These are phyloP conservation scores for Calonectria fujianensis DNA, from an alignment of 2,329 filamentous ascomycete species.

Conservation along the genomic window DNA sequence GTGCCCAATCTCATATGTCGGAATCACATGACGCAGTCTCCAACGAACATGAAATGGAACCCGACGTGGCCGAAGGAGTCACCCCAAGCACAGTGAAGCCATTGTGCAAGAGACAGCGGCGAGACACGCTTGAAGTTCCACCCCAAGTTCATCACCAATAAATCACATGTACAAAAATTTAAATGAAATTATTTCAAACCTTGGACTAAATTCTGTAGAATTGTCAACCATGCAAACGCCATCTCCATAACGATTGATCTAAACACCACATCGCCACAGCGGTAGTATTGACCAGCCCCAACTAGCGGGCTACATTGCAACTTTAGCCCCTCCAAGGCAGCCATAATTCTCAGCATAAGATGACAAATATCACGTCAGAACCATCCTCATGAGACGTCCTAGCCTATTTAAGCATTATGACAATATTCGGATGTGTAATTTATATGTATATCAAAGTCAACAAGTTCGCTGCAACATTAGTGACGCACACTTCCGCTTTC, in stretches of 20 bases:
- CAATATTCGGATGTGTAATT: background rate
- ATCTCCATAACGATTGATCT: background rate
- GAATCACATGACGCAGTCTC: background rate
- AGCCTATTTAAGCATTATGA: background rate
- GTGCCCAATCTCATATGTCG: background rate
- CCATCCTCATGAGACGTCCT: background rate
- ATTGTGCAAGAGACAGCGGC: background rate
- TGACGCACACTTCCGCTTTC: too few relatives aligned
- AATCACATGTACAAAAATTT: background rate
- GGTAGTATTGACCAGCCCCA: too few relatives aligned
- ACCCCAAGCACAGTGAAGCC: background rate
- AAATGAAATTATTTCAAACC: background rate
- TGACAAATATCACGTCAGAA: background rate
- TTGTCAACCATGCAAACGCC: background rate
- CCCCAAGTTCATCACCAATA: constrained; percentile 6
- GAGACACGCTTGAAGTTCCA: constrained; percentile 16
- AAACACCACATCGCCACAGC: background rate
- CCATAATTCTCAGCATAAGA: background rate
- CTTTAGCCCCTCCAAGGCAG: background rate
- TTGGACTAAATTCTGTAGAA: background rate
- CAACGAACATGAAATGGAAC: background rate
- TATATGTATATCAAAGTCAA: background rate
- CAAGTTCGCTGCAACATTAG: background rate
- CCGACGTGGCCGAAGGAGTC: background rate
- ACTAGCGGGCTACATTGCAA: background rate